A percentile compares a stretch with the other conserved stretches of the same genome.
Conservation (phyloP, 352 stramenopile species). For the Phytopythium kandeliae region DNA sequence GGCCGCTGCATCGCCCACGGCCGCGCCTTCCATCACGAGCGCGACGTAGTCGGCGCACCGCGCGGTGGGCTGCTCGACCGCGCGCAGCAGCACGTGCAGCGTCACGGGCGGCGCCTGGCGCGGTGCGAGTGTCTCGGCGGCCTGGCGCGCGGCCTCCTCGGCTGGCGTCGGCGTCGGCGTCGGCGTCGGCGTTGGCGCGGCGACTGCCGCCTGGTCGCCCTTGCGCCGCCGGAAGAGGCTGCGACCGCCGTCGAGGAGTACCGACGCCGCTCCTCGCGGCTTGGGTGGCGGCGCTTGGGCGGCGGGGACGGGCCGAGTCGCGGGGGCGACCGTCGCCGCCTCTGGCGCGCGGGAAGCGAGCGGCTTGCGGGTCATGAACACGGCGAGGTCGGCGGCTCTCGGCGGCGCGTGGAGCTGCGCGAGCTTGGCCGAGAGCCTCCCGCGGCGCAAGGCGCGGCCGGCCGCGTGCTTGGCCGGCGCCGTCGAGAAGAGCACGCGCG, state of each 20-base stretch:
- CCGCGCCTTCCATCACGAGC: constrained; percentile 2
- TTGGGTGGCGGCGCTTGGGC: neutral
- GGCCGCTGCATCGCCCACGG: constrained; percentile 3
- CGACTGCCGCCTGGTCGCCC: constrained; percentile 6
- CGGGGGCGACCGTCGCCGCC: too few species aligned
- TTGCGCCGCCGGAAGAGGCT: constrained; percentile 23
- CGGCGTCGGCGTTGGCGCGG: too few species aligned
- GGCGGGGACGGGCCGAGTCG: too few species aligned
- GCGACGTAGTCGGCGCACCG: constrained; percentile 3
- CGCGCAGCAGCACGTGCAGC: constrained; percentile 26
- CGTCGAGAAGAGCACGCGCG: neutral
- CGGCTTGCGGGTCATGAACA: constrained; percentile 24
- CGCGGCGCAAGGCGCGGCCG: constrained; percentile 8
- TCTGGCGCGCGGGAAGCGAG: neutral
- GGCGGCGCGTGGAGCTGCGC: constrained; percentile 23
- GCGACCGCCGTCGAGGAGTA: constrained; percentile 12
- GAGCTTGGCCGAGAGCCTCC: constrained; percentile 26
- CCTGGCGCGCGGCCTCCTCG: neutral
- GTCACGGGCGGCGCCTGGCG: constrained; percentile 14
- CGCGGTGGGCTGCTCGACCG: constrained; percentile 3
- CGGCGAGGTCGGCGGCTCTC: constrained; percentile 9
- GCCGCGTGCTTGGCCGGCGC: constrained; percentile 16
- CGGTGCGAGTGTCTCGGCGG: constrained; percentile 15
- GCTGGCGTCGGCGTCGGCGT: constrained; percentile 3
- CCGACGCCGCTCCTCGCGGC: constrained; percentile 7